Percentiles rank a stretch among this genome's conserved stretches.
Conservation (phyloP, 805 yeast species). For the Wickerhamiella alocasiicola region DNA sequence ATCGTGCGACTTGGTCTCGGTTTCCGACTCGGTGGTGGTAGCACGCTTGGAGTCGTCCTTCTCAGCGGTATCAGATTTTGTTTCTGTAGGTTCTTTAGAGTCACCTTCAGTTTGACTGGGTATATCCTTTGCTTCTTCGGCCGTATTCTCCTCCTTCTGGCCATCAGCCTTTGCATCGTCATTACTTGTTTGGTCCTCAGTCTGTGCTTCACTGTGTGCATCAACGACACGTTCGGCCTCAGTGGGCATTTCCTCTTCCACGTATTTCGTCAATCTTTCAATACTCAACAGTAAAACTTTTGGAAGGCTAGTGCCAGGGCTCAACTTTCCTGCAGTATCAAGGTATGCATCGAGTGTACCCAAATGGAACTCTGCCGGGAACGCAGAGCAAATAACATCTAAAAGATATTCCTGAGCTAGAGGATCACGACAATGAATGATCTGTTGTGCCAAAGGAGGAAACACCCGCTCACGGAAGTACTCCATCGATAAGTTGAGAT, state of each 20-base stretch:
- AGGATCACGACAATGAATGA: slow-evolving; percentile 81
- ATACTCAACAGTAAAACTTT: slow-evolving; percentile 59
- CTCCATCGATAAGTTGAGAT: slow-evolving; percentile 56
- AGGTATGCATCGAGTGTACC: slow-evolving; percentile 57
- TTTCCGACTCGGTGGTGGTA: not conserved
- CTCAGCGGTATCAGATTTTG: slow-evolving; percentile 4
- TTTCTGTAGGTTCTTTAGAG: not conserved
- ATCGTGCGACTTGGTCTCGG: slow-evolving; percentile 6
- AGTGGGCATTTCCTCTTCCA: slow-evolving; percentile 9
- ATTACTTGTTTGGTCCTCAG: not conserved
- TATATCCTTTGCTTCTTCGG: not conserved
- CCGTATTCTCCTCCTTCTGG: not conserved
- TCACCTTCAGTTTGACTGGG: not conserved
- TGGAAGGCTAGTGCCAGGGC: slow-evolving; percentile 56
- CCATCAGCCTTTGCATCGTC: not conserved
- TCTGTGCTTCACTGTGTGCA: not conserved
- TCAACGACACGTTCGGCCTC: slow-evolving; percentile 13
- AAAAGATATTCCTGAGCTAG: slow-evolving; percentile 85
- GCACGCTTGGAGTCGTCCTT: not conserved
- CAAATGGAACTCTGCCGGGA: slow-evolving; percentile 85
- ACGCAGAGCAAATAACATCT: slow-evolving; percentile 86
- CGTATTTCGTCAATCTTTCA: slow-evolving; percentile 33
- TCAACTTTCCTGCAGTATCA: slow-evolving; percentile 50
- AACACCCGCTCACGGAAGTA: slow-evolving; percentile 40
- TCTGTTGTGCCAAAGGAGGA: slow-evolving; percentile 77